Evolutionary conservation across 139 green algal species (phyloP).

Genomic region (Tetradesmus obliquus): DNA sequence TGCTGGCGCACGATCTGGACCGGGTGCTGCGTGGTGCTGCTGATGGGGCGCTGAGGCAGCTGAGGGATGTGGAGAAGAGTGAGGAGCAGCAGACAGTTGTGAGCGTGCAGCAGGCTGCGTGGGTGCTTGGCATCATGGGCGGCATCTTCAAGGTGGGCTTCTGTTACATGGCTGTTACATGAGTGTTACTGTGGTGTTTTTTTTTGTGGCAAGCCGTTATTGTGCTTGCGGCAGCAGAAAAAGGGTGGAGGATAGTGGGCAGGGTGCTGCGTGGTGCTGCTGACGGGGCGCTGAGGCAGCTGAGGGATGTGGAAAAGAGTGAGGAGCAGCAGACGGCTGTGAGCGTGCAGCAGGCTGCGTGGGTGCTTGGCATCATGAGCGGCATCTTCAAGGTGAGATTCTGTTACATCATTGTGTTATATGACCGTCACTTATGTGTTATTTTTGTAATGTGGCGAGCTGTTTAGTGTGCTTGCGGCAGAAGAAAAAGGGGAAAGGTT

Average conservation of each 20-base stretch:
- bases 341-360: neutral
- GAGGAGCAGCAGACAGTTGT: neutral
- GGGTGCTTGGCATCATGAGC: neutral
- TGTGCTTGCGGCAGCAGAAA: too few species aligned
- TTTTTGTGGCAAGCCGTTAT: neutral
- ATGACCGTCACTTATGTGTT: neutral
- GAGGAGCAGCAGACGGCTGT: neutral
- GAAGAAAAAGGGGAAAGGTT: too few species aligned
- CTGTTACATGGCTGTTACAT: neutral
- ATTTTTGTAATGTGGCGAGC: neutral
- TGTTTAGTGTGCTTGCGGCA: too few species aligned
- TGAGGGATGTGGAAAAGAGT: neutral
- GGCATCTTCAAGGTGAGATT: neutral
- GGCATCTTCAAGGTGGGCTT: constrained; percentile 4
- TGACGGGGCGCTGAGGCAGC: neutral
- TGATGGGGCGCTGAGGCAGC: neutral
- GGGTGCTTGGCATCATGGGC: constrained; percentile 14
- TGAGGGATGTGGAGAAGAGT: neutral
- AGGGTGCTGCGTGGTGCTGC: neutral
- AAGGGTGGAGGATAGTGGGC: too few species aligned
- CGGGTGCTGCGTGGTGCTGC: constrained; percentile 21
- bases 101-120: neutral
- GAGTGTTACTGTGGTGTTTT: neutral
- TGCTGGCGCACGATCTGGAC: constrained; percentile 32
- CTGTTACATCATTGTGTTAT: neutral